Evolutionary conservation across 805 yeast genomes (phyloP).

Genomic region (Brettanomyces bruxellensis): DNA sequence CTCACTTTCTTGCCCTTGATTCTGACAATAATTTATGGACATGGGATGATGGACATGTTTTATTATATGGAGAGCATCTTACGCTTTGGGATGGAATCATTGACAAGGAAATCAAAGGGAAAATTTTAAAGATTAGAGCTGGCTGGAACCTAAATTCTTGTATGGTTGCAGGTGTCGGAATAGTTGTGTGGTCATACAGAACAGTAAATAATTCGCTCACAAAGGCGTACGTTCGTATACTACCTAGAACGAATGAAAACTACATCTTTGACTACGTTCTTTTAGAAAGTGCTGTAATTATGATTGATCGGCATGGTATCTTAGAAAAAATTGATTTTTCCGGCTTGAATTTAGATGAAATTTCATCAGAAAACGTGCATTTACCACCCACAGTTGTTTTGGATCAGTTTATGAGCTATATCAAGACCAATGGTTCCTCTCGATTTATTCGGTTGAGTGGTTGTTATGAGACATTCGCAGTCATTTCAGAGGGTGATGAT

Average conservation of each 20-base stretch:
- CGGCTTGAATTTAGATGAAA: constrained; percentile 7
- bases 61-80: constrained; percentile 34
- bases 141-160: constrained; percentile 62
- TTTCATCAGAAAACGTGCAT: not conserved
- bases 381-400: not conserved
- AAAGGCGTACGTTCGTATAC: constrained; percentile 22
- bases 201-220: constrained; percentile 6
- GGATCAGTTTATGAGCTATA: constrained; percentile 23
- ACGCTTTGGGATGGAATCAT: constrained; percentile 24
- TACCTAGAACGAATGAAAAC: constrained; percentile 26
- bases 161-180: constrained; percentile 38
- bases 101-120: constrained; percentile 12
- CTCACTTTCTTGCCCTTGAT: constrained; percentile 56
- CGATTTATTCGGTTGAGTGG: constrained; percentile 45
- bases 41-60: constrained; percentile 45
- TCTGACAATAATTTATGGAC: constrained; percentile 39
- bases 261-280: constrained; percentile 45
- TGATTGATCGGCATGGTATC: constrained; percentile 36
- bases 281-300: constrained; percentile 44
- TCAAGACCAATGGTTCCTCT: constrained; percentile 22
- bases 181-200: constrained; percentile 48
- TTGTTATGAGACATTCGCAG: constrained; percentile 43
- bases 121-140: constrained; percentile 40
- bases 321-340: constrained; percentile 28
- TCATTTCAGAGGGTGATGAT: constrained; percentile 43